These are phyloP conservation scores for Aureobasidium uvarum DNA, from an alignment of 2,329 filamentous ascomycete genomes.

Conservation along the genomic window DNA sequence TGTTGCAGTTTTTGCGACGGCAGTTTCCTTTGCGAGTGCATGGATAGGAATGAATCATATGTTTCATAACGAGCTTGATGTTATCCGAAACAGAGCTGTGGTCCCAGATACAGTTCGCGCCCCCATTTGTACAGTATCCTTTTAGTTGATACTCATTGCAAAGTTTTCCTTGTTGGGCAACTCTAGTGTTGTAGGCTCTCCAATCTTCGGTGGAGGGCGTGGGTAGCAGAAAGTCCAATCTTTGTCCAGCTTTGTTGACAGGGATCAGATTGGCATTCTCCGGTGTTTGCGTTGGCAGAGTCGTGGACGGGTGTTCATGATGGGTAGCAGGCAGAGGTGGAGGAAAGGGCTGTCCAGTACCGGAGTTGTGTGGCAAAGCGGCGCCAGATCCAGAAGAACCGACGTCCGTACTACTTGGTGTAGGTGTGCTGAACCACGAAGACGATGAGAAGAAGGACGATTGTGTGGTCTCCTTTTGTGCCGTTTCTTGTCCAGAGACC, in stretches of 20 bases:
- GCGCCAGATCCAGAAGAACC: neutral
- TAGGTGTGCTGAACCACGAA: neutral
- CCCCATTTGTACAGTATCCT: constrained; percentile 35
- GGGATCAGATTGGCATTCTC: constrained; percentile 41
- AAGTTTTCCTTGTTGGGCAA: constrained; percentile 42
- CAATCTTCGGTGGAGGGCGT: constrained; percentile 44
- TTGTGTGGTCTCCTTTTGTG: neutral
- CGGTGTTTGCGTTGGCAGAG: constrained; percentile 32
- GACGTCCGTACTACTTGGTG: neutral
- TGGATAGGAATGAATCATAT: constrained; percentile 46
- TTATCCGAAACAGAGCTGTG: constrained; percentile 46
- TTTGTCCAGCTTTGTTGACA: constrained; percentile 49
- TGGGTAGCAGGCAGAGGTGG: neutral
- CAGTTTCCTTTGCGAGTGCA: constrained; percentile 47
- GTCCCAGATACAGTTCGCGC: constrained; percentile 46
- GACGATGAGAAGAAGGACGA: neutral
- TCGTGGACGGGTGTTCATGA: neutral
- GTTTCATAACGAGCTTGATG: constrained; percentile 45
- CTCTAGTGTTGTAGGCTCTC: constrained; percentile 35
- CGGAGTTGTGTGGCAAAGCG: neutral
- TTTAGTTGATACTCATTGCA: constrained; percentile 52
- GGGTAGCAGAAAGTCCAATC: constrained; percentile 48
- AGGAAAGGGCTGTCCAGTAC: neutral
- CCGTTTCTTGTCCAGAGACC: neutral
- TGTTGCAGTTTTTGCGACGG: constrained; percentile 45